Conservation (phyloP, 2,329 filamentous ascomycete species). For the Fusarium xyrophilum region DNA sequence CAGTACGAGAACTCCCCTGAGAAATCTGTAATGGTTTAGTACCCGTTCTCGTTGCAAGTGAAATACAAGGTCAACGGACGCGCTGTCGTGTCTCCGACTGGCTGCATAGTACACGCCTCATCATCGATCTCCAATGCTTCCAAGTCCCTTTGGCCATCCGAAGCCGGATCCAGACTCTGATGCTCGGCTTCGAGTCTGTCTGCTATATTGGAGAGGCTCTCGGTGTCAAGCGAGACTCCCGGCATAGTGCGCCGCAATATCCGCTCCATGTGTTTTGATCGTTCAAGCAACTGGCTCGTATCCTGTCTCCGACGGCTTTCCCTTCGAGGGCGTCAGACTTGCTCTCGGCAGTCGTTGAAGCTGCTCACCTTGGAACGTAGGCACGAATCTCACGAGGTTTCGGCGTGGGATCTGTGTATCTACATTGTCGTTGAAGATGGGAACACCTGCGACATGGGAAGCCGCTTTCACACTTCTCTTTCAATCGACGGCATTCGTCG, state of each 20-base stretch:
- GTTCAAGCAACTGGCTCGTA: neutral
- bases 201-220: neutral
- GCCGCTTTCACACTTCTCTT: neutral
- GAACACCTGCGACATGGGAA: neutral
- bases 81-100: neutral
- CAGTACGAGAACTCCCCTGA: constrained; percentile 1
- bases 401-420: neutral
- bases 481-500: constrained; percentile 7
- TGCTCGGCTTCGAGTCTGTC: neutral
- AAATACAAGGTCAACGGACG: neutral
- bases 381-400: constrained; percentile 3
- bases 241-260: neutral
- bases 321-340: neutral
- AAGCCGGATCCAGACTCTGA: neutral
- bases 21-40: neutral
- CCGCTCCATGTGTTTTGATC: neutral
- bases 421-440: neutral
- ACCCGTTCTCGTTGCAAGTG: neutral
- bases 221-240: neutral
- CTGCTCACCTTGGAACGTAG: neutral
- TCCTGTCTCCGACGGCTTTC: neutral
- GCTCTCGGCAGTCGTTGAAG: neutral
- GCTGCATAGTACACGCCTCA: neutral
- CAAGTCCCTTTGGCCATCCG: neutral
- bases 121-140: neutral